A percentile compares a stretch with the other conserved stretches of the same genome.
Evolutionary conservation across 192 early-diverging fungal species (phyloP).

Genomic region (Gaertneriomyces semiglobifer): DNA sequence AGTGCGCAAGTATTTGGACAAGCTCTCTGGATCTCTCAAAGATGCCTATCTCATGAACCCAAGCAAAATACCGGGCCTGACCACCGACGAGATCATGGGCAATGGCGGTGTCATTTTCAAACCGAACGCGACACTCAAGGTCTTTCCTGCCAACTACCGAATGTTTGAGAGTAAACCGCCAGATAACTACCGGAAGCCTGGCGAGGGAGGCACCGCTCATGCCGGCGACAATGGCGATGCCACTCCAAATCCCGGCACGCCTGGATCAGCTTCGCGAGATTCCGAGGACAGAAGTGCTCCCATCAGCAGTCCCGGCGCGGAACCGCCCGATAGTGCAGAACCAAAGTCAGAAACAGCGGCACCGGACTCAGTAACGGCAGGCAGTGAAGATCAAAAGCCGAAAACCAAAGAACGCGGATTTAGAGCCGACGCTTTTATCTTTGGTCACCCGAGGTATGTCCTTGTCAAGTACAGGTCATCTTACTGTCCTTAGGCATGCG

Average conservation of each 20-base stretch:
- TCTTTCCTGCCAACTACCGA: conserved; percentile 8
- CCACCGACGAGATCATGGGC: background rate
- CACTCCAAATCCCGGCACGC: background rate
- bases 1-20: conserved; percentile 26
- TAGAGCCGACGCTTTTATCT: conserved; percentile 22
- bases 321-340: no score
- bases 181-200: background rate
- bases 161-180: conserved; percentile 25
- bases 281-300: no score
- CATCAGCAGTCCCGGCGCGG: no score
- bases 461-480: no score
- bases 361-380: no score
- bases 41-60: conserved; percentile 15
- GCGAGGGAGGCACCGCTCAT: no score
- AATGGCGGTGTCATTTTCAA: conserved; percentile 13
- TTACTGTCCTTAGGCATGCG: no score
- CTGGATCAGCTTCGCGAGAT: background rate
- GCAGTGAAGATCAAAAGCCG: background rate
- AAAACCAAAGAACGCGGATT: background rate
- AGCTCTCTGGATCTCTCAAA: conserved; percentile 11
- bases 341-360: no score
- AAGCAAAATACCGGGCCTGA: conserved; percentile 14
- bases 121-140: background rate
- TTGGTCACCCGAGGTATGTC: conserved; percentile 24
- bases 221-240: background rate